Percentiles rank a stretch among this genome's conserved stretches.
phyloP scores from a whole-genome alignment of 768 basidiomycete species.

The Podaxis sp. region DNA sequence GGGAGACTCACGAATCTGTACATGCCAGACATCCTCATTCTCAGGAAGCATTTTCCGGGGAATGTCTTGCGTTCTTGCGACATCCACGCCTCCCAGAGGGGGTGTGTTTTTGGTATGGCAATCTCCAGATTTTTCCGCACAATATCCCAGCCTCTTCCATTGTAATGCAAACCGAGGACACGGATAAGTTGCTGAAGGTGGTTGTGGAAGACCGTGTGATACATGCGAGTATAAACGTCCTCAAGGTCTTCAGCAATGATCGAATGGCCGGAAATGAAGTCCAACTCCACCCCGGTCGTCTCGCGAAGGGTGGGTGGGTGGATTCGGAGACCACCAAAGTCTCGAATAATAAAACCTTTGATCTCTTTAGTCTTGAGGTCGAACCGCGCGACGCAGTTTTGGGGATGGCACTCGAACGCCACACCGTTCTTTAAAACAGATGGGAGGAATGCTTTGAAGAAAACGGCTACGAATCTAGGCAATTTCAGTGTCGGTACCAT shows the following conservation, averaged over 20 bases:
- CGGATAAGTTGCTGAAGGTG: slow-evolving; percentile 58
- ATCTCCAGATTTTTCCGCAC: slow-evolving; percentile 40
- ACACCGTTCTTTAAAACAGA: slow-evolving; percentile 51
- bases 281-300: slow-evolving; percentile 46
- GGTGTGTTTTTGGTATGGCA: slow-evolving; percentile 42
- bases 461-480: slow-evolving; percentile 41
- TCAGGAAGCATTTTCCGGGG: slow-evolving; percentile 52
- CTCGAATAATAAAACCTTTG: slow-evolving; percentile 52
- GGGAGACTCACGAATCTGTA: slow-evolving; percentile 45
- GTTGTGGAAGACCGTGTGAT: slow-evolving; percentile 55
- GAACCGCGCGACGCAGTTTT: slow-evolving; percentile 56
- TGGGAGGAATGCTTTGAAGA: slow-evolving; percentile 53
- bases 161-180: slow-evolving; percentile 53
- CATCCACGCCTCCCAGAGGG: slow-evolving; percentile 47
- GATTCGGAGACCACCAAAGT: slow-evolving; percentile 53
- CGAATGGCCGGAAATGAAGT: slow-evolving; percentile 43
- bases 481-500: slow-evolving; percentile 7
- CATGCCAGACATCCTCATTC: slow-evolving; percentile 54
- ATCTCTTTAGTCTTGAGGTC: slow-evolving; percentile 43
- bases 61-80: slow-evolving; percentile 42
- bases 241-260: slow-evolving; percentile 47
- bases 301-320: slow-evolving; percentile 45
- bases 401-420: slow-evolving; percentile 56
- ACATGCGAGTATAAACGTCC: slow-evolving; percentile 54
- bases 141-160: slow-evolving; percentile 47